A percentile compares a stretch with the other conserved stretches of the same genome.
Evolutionary conservation across 345 rosid genomes (phyloP).

Genomic region (Moringa oleifera): DNA sequence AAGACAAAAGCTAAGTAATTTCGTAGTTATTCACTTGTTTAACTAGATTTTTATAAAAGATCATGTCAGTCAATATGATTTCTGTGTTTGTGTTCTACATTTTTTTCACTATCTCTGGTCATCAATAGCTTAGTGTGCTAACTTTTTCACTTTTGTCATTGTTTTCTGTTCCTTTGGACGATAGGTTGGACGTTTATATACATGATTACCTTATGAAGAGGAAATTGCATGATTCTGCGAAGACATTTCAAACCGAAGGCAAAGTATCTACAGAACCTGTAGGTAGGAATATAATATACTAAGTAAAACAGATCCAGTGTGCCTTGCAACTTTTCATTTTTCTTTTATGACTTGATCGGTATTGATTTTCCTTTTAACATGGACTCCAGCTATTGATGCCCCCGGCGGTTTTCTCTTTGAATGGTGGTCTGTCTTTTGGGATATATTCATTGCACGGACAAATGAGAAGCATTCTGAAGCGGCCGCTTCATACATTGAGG

Average conservation of each 20-base stretch:
- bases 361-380: slow-evolving; percentile 5
- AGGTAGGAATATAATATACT: slow-evolving; percentile 32
- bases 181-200: slow-evolving; percentile 69
- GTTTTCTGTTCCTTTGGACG: not conserved
- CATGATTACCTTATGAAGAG: slow-evolving; percentile 63
- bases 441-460: slow-evolving; percentile 50
- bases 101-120: not conserved
- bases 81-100: not conserved
- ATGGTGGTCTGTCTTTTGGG: slow-evolving; percentile 92
- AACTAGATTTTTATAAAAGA: no score
- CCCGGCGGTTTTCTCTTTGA: slow-evolving; percentile 69
- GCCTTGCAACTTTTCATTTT: not conserved
- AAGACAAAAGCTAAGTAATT: no score
- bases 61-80: not conserved
- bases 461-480: slow-evolving; percentile 51
- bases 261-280: slow-evolving; percentile 52
- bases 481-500: slow-evolving; percentile 59
- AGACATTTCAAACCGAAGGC: slow-evolving; percentile 60
- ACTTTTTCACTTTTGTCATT: not conserved
- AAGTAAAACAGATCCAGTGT: not conserved
- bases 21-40: no score
- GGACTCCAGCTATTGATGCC: slow-evolving; percentile 52
- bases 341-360: slow-evolving; percentile 8
- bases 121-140: not conserved
- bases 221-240: slow-evolving; percentile 52